Evolutionary conservation across 1,284 basidiomycete genomes (phyloP).

Genomic region (Naganishia sp.): DNA sequence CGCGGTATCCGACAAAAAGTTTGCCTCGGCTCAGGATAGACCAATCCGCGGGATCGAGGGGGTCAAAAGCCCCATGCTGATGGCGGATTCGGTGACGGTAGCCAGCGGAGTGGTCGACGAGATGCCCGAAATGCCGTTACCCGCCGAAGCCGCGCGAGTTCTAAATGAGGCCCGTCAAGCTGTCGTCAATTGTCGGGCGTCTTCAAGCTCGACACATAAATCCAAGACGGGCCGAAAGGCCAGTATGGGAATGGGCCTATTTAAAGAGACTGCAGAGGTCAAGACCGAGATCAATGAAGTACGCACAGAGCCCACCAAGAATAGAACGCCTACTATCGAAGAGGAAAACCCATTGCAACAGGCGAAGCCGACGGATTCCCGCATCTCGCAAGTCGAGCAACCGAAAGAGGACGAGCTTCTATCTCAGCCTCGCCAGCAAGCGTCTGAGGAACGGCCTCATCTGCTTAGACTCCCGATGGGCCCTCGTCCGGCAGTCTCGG

Average conservation of each 20-base stretch:
- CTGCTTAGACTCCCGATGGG: not conserved
- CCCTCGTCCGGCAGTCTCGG: not conserved
- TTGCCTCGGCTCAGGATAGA: not conserved
- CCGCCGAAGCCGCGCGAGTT: slow-evolving; percentile 46
- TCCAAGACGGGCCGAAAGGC: slow-evolving; percentile 53
- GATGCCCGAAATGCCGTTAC: slow-evolving; percentile 45
- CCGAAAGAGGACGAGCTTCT: no score
- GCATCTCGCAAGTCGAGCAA: no score
- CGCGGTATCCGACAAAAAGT: not conserved
- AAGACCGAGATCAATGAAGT: slow-evolving; percentile 28
- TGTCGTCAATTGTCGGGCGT: slow-evolving; percentile 8
- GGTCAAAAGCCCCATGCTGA: not conserved
- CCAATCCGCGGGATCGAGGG: not conserved
- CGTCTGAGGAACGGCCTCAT: not conserved
- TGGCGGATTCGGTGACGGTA: not conserved
- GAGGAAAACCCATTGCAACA: slow-evolving; percentile 10
- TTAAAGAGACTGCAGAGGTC: slow-evolving; percentile 46
- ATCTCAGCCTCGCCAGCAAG: no score
- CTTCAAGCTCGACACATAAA: not conserved
- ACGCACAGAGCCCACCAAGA: slow-evolving; percentile 25
- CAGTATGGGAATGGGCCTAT: slow-evolving; percentile 55
- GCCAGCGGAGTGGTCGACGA: slow-evolving; percentile 2
- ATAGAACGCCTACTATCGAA: slow-evolving; percentile 16
- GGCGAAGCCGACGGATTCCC: no score
- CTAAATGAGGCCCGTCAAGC: slow-evolving; percentile 46